A percentile compares a stretch with the other conserved stretches of the same genome.
phyloP scores from a whole-genome alignment of 108 stramenopile genomes.

The Licmophora abbreviata region DNA sequence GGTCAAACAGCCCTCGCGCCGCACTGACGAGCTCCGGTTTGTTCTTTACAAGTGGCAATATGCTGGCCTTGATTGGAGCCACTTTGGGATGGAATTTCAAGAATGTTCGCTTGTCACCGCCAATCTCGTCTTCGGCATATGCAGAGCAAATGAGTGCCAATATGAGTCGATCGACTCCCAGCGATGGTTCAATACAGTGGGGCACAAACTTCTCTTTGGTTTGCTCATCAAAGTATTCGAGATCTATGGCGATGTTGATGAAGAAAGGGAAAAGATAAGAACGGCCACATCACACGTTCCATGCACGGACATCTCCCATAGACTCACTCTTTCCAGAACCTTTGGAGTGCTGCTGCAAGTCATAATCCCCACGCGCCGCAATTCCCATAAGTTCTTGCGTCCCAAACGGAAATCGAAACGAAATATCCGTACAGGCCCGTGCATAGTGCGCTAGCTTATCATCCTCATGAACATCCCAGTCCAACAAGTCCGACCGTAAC shows the following conservation, averaged over 20 bases:
- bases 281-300: not conserved
- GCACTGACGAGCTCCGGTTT: slow-evolving; percentile 75
- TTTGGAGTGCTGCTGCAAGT: slow-evolving; percentile 86
- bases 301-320: slow-evolving; percentile 4
- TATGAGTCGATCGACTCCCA: slow-evolving; percentile 90
- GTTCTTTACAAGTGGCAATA: slow-evolving; percentile 95
- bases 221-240: slow-evolving; percentile 91
- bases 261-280: slow-evolving; percentile 1
- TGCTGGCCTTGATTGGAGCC: slow-evolving; percentile 91
- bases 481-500: slow-evolving; percentile 77
- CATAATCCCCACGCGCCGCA: slow-evolving; percentile 93
- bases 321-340: slow-evolving; percentile 79
- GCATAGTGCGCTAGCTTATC: slow-evolving; percentile 97
- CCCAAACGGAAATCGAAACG: slow-evolving; percentile 95
- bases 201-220: slow-evolving; percentile 91
- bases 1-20: slow-evolving; percentile 72
- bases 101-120: slow-evolving; percentile 84
- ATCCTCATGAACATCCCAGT: slow-evolving; percentile 85
- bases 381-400: slow-evolving; percentile 96
- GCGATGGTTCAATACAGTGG: slow-evolving; percentile 94
- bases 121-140: slow-evolving; percentile 87
- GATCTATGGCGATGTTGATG: slow-evolving; percentile 25
- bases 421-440: slow-evolving; percentile 93
- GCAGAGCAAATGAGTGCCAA: slow-evolving; percentile 90
- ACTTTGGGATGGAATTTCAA: slow-evolving; percentile 85